Evolutionary conservation across 345 rosid species (phyloP), one percentile per base, ranked within the genome.

Genomic region (Linum usitatissimum): DNA sequence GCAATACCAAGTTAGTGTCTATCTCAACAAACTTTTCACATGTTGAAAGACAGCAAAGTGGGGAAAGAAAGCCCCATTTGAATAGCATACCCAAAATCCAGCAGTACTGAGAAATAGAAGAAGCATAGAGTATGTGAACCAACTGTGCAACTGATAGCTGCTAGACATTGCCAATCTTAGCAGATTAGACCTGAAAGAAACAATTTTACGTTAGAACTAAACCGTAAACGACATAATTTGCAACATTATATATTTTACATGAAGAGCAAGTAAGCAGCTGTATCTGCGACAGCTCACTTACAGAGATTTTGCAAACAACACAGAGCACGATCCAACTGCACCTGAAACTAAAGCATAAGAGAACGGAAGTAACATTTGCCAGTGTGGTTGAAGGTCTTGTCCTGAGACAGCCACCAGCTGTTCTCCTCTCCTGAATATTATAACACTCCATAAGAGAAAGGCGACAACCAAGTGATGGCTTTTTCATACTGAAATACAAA

Each of bases 121-220:
- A 68, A 93, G 81, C 90, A 93, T 76, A n/a, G 88, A 93, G 82
- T 93, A 93, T 59, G 97, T 93, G 77, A 93, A 93, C 99, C 97
- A 93, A 79, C 91, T 83, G 74, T 90, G 91, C 81, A 93, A 71
- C 62, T 81, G 78, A 79, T 93, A 90, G 71, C 83, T 81, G 78
- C 84, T 80, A 55, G 95, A 84, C 97, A 93, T 86, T 56, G 99
- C 84, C 76, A 93, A 76, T 71, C 97, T 87, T 64, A 93, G 84
- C 76, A 93, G 80, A 79, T 88, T 91, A 49, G 98, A 91, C 69
- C 98, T 91, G 83, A 65, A 76, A 76, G n/a, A 59, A 73, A 57
- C 30, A 67, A 60, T 62, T 31, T 58, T 53, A 49, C 18, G 60
- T 70, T 39, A 70, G 67, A 61, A 54, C 57, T 18, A n/a, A 53